Base-by-base conservation (phyloP, 2,329 filamentous ascomycete genomes). In the Fusarium sp. region DNA sequence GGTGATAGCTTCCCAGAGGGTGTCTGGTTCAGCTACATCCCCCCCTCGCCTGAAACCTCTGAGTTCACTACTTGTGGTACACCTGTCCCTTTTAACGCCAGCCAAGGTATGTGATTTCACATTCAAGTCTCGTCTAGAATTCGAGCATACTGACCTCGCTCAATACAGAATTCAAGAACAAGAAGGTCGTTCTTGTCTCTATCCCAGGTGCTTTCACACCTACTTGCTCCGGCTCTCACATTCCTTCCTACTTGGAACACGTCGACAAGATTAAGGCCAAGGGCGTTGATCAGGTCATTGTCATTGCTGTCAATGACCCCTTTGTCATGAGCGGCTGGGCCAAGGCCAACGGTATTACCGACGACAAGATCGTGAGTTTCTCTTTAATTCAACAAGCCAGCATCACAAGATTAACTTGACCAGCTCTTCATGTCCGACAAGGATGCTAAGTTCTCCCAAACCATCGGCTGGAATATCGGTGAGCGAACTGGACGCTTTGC, bases 291-390 rank as follows among this genome's bases (percentile, higher is more conserved):
- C 83, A 92, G 72, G 90, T 97, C 79, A 89, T 94, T 75, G 90
- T 96, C 80, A 92, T 97, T 79, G 93, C 94, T 68, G 92, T 86
- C 86, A 97, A 97, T 84, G 95, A 97, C 84, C 86, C 91, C 73
- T 97, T 88, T 81, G 94, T 97, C 82, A 96, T 96, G 93, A 92
- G 90, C 78, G 94, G 93, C 61, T 96, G 94, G 94, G 92, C 91
- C 84, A 97, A 97, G 89, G 94, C 94, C 80, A 96, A 97, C 85
- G 88, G 88, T 60, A 87, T 96, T 80, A 91, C 89, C 80, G 90
- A 91, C 73, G 92, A 96, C 77, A 87, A 82, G 66, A 87, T 90
- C 74, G 87, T 89, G 77, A 77, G 87, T 82, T 62, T 32, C 60
- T 33, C 6, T 28, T 25, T 47, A 16, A 40, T 21, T 40, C 37